Evolutionary conservation across 2,329 filamentous ascomycete genomes (phyloP), one percentile per base, ranked within the genome.

Genomic region (Fusarium tanahbumbuense): DNA sequence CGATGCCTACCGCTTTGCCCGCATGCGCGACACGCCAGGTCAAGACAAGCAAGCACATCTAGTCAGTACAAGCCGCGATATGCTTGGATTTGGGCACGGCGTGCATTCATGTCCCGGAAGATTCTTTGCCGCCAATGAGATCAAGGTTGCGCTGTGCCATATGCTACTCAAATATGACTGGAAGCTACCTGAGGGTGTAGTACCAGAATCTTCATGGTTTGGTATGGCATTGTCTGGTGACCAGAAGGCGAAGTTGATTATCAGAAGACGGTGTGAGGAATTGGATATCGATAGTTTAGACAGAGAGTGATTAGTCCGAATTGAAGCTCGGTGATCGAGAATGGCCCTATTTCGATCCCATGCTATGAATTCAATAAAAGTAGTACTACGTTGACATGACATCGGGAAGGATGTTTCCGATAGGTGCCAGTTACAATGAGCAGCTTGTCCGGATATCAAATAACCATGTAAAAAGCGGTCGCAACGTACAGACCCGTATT

Each of bases 1-100:
- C 60, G 81, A 87, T 41, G 79, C 84, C 0, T 83, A 84, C 64
- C 81, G 85, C 2, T 87, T 83, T 46, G 80, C 79, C 3, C 73
- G 80, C 3, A 73, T 76, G 50, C 76, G 82, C n/a, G 78, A 84
- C 37, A 77, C 75, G 20, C 77, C 75, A 6, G 78, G 78, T 25
- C 70, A 74, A 3, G 72, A 73, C 5, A 69, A 67, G 12, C 27
- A 50, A 0, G 56, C 62, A 10, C 83, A 82, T 65, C 80, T 88
- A 73, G 83, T 87, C 6, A 84, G 83, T 15, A 87, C 86, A 1
- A 82, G 81, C 22, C 77, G 82, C 15, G 75, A 80, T 8, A 83
- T 86, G 18, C 70, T 87, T n/a, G 78, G 82, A 0, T 89, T 89
- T 70, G 86, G 87, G 0, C 83, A 87, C 61, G 87, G 87, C 1